These are phyloP conservation scores for Collybia nuda DNA, from an alignment of 768 basidiomycete genomes.

Conservation along the genomic window DNA sequence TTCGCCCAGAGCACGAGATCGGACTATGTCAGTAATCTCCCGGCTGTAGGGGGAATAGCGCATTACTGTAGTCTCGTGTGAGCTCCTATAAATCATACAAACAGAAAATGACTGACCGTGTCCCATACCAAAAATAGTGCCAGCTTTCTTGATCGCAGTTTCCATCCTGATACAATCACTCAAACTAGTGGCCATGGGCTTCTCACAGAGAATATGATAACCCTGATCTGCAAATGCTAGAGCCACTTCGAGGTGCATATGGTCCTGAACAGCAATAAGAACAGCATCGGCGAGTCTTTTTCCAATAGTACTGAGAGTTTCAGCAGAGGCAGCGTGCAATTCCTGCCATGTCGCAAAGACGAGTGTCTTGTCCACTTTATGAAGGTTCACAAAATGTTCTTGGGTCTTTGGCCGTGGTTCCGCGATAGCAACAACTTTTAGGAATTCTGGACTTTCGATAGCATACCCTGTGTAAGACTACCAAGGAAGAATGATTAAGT, in stretches of 20 bases:
- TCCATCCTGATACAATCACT: conserved; percentile 78
- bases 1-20: conserved; percentile 69
- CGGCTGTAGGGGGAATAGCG: conserved; percentile 84
- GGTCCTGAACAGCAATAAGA: conserved; percentile 78
- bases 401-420: conserved; percentile 76
- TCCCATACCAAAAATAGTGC: conserved; percentile 82
- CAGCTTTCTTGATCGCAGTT: conserved; percentile 63
- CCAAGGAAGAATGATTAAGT: not conserved
- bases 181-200: conserved; percentile 82
- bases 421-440: conserved; percentile 82
- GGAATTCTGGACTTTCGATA: conserved; percentile 52
- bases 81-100: not conserved
- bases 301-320: conserved; percentile 61
- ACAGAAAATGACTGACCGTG: conserved; percentile 56
- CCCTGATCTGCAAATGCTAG: conserved; percentile 77
- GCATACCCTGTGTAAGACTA: conserved; percentile 71
- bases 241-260: conserved; percentile 74
- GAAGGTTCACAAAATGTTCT: conserved; percentile 49
- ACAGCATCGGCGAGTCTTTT: conserved; percentile 81
- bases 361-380: conserved; percentile 65
- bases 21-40: conserved; percentile 68
- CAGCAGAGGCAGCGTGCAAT: conserved; percentile 64
- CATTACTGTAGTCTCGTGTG: conserved; percentile 50
- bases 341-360: conserved; percentile 75
- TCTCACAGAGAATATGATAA: conserved; percentile 90